These are phyloP conservation scores for Calamus simplicifolius DNA, from an alignment of 176 grass and related monocot genomes.

Conservation along the genomic window DNA sequence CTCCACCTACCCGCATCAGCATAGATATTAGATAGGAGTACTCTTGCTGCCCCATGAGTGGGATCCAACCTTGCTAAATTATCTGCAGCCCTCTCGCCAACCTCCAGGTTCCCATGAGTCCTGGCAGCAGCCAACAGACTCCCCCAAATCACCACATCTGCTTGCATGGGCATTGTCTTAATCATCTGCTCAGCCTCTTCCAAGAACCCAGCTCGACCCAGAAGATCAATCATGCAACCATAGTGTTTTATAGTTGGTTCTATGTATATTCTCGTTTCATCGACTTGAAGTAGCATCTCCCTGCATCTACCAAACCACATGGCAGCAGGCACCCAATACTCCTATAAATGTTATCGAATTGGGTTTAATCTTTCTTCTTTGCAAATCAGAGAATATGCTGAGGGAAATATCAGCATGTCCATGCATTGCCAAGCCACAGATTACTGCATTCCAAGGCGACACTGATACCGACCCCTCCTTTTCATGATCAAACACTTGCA, in stretches of 20 bases:
- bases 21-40: conserved; percentile 57
- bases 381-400: conserved; percentile 46
- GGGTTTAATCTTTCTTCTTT: conserved; percentile 32
- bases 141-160: conserved; percentile 70
- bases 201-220: conserved; percentile 64
- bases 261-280: conserved; percentile 49
- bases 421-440: conserved; percentile 71
- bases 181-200: conserved; percentile 57
- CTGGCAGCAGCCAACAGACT: conserved; percentile 62
- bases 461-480: conserved; percentile 32
- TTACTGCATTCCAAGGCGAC: conserved; percentile 69
- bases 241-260: conserved; percentile 78
- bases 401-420: conserved; percentile 50
- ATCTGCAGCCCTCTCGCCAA: conserved; percentile 54
- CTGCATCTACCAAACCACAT: conserved; percentile 42
- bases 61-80: conserved; percentile 49
- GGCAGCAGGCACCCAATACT: conserved; percentile 57
- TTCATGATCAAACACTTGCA: conserved; percentile 33
- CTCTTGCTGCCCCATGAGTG: conserved; percentile 47
- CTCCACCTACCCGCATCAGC: conserved; percentile 39
- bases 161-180: conserved; percentile 55
- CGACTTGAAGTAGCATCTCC: conserved; percentile 42
- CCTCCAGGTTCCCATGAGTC: conserved; percentile 43
- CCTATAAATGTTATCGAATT: conserved; percentile 66
- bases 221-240: conserved; percentile 81